phyloP scores from a whole-genome alignment of 331 rosid species.

The Malus hybrid region DNA sequence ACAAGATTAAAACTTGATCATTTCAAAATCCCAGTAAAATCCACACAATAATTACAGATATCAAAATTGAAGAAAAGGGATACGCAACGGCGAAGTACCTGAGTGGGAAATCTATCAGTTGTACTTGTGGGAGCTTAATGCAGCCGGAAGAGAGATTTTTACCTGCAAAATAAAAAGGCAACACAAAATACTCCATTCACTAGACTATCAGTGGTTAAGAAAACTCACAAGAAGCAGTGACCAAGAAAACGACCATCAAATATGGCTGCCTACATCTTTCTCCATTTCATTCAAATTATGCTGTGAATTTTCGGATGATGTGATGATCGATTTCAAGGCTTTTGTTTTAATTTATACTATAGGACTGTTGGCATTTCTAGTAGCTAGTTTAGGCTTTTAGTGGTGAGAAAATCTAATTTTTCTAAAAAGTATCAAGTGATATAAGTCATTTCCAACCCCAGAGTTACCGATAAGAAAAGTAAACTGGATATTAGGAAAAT shows the following conservation, averaged over 20 bases:
- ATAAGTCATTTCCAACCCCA: no score
- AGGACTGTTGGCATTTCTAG: no score
- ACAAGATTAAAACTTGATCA: constrained; percentile 6
- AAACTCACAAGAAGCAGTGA: not conserved
- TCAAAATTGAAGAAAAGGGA: not conserved
- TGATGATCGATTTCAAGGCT: not conserved
- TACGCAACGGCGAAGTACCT: not conserved
- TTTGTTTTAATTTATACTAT: not conserved
- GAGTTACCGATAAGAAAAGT: no score
- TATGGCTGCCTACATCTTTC: no score
- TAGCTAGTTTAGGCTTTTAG: no score
- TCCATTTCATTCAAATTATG: no score
- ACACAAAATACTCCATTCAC: no score
- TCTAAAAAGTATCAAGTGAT: no score
- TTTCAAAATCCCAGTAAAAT: not conserved
- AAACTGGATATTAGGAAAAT: no score
- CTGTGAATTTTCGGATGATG: not conserved
- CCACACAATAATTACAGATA: not conserved
- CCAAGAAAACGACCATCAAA: not conserved
- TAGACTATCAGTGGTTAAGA: not conserved
- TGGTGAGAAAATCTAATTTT: no score
- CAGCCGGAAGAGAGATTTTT: not conserved
- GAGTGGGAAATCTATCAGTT: not conserved
- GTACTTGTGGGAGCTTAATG: not conserved
- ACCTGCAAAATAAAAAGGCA: not conserved